A percentile compares a stretch with the other conserved stretches of the same genome.
phyloP scores from a whole-genome alignment of 2,329 filamentous ascomycete genomes.

The Xylaria sp. region DNA sequence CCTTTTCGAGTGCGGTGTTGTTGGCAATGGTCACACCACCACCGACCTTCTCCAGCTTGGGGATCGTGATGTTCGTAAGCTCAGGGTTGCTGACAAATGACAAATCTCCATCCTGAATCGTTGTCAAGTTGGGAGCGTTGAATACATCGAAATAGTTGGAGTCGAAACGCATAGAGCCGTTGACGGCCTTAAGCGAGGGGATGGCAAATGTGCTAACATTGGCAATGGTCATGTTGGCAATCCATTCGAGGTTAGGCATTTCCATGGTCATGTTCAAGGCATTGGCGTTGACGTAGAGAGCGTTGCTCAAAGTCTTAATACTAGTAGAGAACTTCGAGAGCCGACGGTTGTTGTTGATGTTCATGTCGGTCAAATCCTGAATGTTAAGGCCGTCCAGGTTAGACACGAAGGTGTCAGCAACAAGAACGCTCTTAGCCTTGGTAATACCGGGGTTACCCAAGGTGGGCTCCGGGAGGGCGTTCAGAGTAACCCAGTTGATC shows the following conservation, averaged over 20 bases:
- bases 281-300: constrained; percentile 83
- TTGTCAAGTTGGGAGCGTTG: constrained; percentile 75
- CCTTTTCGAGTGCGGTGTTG: constrained; percentile 78
- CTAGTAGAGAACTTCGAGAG: constrained; percentile 81
- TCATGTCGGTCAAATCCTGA: constrained; percentile 74
- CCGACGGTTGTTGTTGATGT: constrained; percentile 91
- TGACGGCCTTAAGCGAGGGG: constrained; percentile 78
- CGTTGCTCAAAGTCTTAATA: constrained; percentile 77
- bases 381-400: constrained; percentile 85
- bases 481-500: constrained; percentile 75
- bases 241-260: constrained; percentile 82
- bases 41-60: constrained; percentile 72
- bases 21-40: constrained; percentile 87
- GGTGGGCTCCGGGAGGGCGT: constrained; percentile 62
- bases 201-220: constrained; percentile 80
- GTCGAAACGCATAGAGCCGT: constrained; percentile 85
- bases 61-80: constrained; percentile 80
- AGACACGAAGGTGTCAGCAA: constrained; percentile 87
- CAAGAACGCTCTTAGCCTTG: constrained; percentile 74
- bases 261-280: constrained; percentile 74
- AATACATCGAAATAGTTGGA: constrained; percentile 76
- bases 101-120: constrained; percentile 67
- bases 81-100: constrained; percentile 72
- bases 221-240: constrained; percentile 83
- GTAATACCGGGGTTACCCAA: constrained; percentile 69